Evolutionary conservation across 2,329 filamentous ascomycete genomes (phyloP), one percentile per base, ranked within the genome.

Genomic region (Coniella lustricola): DNA sequence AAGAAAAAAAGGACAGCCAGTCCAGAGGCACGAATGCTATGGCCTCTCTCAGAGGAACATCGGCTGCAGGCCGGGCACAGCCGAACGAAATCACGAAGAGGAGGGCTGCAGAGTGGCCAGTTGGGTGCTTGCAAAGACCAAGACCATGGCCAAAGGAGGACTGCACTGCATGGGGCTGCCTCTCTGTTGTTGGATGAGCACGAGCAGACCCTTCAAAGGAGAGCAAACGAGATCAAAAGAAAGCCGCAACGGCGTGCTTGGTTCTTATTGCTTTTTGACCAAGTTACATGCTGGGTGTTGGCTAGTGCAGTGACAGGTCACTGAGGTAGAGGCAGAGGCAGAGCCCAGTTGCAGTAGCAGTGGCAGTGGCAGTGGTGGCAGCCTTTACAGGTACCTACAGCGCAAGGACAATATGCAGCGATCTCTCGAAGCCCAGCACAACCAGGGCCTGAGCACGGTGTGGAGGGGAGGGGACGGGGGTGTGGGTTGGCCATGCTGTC

Each of bases 401-500:
- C 10, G 5, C 10, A 29, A 29, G 5, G 5, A 29, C 25, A n/a
- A 5, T 29, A 29, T 29, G 25, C 25, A 29, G 5, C n/a, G 34
- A 46, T 12, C 38, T 37, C 21, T 50, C 20, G 35, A 20, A 21
- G 12, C 38, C 54, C 55, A 56, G 56, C 55, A 56, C n/a, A 59
- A 50, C 47, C 47, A 47, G 45, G 33, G 25, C 34, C 22, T 13
- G 44, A 49, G 38, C 48, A 49, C 44, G 25, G 5, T 29, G 25
- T 29, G 25, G 54, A 56, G 52, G 53, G 54, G n/a, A n/a, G n/a
- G n/a, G n/a, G n/a, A n/a, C n/a, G n/a, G 40, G 12, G 55, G 54
- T 51, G 56, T 53, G 53, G 46, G 44, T 48, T 53, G 31, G 54
- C 60, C 56, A 54, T 58, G 56, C 55, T 47, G 50, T 51, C 54